Evolutionary conservation across 1,284 basidiomycete genomes (phyloP).

Genomic region (Rhodofomes roseus): DNA sequence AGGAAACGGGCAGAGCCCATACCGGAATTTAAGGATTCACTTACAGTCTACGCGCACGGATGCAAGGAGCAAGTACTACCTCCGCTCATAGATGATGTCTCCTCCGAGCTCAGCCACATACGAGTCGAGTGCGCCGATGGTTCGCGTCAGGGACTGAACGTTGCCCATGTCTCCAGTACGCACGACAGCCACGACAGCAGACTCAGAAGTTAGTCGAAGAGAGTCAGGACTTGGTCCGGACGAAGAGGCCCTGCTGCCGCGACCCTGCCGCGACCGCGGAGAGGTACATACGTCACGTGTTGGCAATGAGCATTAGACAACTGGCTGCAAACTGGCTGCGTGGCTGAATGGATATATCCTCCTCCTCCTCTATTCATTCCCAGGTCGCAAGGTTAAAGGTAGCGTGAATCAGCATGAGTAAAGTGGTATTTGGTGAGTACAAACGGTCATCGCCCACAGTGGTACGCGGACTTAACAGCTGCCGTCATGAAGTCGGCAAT

Average conservation of each 20-base stretch:
- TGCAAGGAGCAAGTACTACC: slow-evolving; percentile 47
- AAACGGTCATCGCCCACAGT: neutral
- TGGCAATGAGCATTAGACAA: no score
- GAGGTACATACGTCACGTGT: no score
- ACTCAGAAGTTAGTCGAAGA: no score
- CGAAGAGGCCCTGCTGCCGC: no score
- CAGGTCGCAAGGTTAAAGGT: neutral
- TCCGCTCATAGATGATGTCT: slow-evolving; percentile 89
- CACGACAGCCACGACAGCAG: no score
- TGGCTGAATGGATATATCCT: no score
- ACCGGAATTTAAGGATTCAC: slow-evolving; percentile 34
- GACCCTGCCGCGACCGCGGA: no score
- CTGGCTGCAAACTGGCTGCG: no score
- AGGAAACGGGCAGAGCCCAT: slow-evolving; percentile 92
- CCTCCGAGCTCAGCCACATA: slow-evolving; percentile 85
- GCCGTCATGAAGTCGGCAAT: slow-evolving; percentile 63
- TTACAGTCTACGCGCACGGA: neutral
- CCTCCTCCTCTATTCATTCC: no score
- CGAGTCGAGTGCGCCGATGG: slow-evolving; percentile 79
- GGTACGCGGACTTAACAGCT: neutral
- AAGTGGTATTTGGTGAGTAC: slow-evolving; percentile 46
- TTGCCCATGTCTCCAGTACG: slow-evolving; percentile 59
- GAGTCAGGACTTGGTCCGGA: no score
- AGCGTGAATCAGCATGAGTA: slow-evolving; percentile 35
- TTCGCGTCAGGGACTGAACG: slow-evolving; percentile 64